Conservation (phyloP, 805 yeast species). For the Candida piceae region DNA sequence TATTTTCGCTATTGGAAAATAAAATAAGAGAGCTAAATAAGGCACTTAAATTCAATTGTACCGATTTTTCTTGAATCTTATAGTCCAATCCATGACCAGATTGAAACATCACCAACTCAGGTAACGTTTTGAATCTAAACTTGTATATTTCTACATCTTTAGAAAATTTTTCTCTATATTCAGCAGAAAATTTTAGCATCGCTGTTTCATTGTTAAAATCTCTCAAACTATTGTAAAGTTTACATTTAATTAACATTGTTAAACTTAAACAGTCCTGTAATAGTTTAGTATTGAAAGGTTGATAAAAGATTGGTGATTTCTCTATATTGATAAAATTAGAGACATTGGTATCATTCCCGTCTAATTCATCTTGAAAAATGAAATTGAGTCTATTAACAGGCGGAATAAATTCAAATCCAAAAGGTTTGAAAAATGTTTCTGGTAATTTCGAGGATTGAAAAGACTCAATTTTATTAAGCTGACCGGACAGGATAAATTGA, state of each 20-base stretch:
- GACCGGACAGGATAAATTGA: constrained; percentile 19
- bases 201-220: constrained; percentile 16
- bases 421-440: constrained; percentile 7
- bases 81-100: constrained; percentile 22
- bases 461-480: constrained; percentile 15
- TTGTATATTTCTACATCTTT: constrained; percentile 14
- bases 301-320: constrained; percentile 6
- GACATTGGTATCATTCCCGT: constrained; percentile 8
- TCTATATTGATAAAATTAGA: constrained; percentile 12
- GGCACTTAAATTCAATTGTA: constrained; percentile 20
- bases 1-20: too few species aligned
- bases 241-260: constrained; percentile 32
- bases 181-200: constrained; percentile 15
- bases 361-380: constrained; percentile 20
- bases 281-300: constrained; percentile 8
- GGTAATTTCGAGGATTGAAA: constrained; percentile 13
- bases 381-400: constrained; percentile 26
- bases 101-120: constrained; percentile 24
- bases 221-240: constrained; percentile 16
- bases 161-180: constrained; percentile 7
- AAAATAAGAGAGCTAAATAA: too few species aligned
- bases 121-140: constrained; percentile 20
- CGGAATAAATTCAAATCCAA: constrained; percentile 26
- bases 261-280: constrained; percentile 29
- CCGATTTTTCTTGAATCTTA: constrained; percentile 21